Conservation (phyloP, 768 basidiomycete species). For the Lactifluus echinatus region DNA sequence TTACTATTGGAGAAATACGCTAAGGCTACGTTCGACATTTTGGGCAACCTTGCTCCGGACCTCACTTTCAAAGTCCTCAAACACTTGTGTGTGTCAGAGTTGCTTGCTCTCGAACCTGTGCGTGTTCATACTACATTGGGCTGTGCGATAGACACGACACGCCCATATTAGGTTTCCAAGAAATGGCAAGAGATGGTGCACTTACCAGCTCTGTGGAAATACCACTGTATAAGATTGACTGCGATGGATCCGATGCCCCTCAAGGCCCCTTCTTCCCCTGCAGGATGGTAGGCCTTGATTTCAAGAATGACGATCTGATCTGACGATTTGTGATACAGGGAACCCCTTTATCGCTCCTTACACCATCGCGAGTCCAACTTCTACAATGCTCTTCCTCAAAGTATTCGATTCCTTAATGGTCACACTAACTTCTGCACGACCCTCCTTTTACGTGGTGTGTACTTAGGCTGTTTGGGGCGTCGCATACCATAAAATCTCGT, state of each 20-base stretch:
- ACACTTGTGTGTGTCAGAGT: constrained; percentile 47
- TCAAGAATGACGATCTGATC: neutral
- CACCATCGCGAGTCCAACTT: constrained; percentile 86
- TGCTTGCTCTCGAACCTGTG: constrained; percentile 52
- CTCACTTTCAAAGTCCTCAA: constrained; percentile 57
- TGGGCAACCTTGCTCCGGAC: constrained; percentile 61
- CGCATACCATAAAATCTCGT: neutral
- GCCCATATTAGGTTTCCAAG: constrained; percentile 32
- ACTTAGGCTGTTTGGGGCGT: neutral
- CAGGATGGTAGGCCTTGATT: constrained; percentile 54
- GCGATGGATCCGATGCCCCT: constrained; percentile 61
- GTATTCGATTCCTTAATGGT: constrained; percentile 65
- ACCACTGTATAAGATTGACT: constrained; percentile 67
- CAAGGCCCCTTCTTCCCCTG: constrained; percentile 49
- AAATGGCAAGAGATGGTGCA: constrained; percentile 39
- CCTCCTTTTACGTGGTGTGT: constrained; percentile 49
- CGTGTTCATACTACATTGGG: constrained; percentile 18
- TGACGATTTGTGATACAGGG: constrained; percentile 29
- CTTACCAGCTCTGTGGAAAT: constrained; percentile 68
- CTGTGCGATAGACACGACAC: neutral
- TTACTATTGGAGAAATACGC: constrained; percentile 78
- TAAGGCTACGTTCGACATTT: constrained; percentile 72
- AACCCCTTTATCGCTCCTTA: constrained; percentile 66
- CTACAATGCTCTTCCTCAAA: constrained; percentile 63
- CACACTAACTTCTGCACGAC: constrained; percentile 88